phyloP scores from a whole-genome alignment of 306 rosid genomes.

The Crotalaria pallida region DNA sequence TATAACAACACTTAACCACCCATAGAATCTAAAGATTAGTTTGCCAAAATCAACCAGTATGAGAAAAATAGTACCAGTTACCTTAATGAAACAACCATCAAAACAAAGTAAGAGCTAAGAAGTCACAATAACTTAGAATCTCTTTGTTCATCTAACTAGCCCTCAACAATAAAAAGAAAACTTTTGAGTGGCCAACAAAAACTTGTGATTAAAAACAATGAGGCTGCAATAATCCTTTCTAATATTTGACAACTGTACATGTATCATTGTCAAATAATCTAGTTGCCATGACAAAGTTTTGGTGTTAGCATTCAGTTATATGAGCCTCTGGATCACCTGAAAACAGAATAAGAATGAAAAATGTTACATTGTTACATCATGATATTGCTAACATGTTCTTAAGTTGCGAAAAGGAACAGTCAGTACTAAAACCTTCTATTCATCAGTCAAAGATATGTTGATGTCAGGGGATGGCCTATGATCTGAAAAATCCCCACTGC shows the following conservation, averaged over 20 bases:
- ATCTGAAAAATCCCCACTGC: slow-evolving; percentile 36
- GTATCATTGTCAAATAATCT: slow-evolving; percentile 21
- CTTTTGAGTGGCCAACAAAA: slow-evolving; percentile 14
- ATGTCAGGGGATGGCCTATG: slow-evolving; percentile 73
- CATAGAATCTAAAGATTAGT: no score
- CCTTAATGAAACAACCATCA: neutral
- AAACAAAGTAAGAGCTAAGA: neutral
- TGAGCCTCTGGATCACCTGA: slow-evolving; percentile 46
- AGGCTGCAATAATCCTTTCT: slow-evolving; percentile 21
- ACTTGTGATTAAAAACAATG: slow-evolving; percentile 15
- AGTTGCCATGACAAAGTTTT: slow-evolving; percentile 32
- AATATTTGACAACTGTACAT: slow-evolving; percentile 38
- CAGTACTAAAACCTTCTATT: slow-evolving; percentile 33
- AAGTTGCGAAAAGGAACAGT: neutral
- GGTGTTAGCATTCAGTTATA: slow-evolving; percentile 37
- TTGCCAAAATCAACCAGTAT: no score
- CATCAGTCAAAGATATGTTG: slow-evolving; percentile 46
- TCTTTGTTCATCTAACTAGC: slow-evolving; percentile 3
- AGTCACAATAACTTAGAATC: slow-evolving; percentile 16
- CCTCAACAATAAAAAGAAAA: neutral
- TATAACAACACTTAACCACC: neutral
- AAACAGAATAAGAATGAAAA: neutral
- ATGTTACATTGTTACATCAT: neutral
- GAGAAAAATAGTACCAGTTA: neutral
- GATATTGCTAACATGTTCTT: neutral